Evolutionary conservation across 2,329 filamentous ascomycete species (phyloP).

Genomic region (Lecanicillium sp.): DNA sequence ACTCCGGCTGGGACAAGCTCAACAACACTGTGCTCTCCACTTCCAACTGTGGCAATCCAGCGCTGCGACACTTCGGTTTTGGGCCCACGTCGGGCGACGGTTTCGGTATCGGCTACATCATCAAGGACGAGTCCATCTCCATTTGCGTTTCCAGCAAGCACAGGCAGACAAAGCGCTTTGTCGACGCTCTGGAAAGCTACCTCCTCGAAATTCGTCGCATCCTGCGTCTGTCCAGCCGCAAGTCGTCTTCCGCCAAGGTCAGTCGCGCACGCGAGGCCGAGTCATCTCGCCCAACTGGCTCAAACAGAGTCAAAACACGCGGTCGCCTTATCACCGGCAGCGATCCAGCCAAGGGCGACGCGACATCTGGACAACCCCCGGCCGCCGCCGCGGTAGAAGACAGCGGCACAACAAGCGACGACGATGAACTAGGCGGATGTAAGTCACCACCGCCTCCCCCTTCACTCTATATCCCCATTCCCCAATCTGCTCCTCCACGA

Average conservation of each 20-base stretch:
- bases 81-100: conserved; percentile 89
- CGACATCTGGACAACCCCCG: conserved; percentile 30
- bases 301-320: conserved; percentile 56
- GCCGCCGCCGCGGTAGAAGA: conserved; percentile 55
- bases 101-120: conserved; percentile 97
- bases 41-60: conserved; percentile 97
- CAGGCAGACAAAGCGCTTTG: conserved; percentile 81
- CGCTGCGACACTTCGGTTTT: conserved; percentile 91
- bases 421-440: conserved; percentile 91
- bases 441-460: conserved; percentile 36
- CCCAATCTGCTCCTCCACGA: not conserved
- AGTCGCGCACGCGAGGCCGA: conserved; percentile 50
- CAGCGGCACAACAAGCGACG: conserved; percentile 66
- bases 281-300: conserved; percentile 22
- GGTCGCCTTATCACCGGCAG: conserved; percentile 63
- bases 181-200: conserved; percentile 85
- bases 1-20: conserved; percentile 86
- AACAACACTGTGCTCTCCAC: conserved; percentile 93
- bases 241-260: conserved; percentile 32
- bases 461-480: too few relatives aligned
- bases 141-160: conserved; percentile 94
- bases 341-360: conserved; percentile 33
- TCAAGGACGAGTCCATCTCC: conserved; percentile 66
- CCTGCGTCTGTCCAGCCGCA: conserved; percentile 57
- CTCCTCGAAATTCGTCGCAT: conserved; percentile 84